phyloP scores from a whole-genome alignment of 1,139 yeast genomes.

The Pichia sp. region DNA sequence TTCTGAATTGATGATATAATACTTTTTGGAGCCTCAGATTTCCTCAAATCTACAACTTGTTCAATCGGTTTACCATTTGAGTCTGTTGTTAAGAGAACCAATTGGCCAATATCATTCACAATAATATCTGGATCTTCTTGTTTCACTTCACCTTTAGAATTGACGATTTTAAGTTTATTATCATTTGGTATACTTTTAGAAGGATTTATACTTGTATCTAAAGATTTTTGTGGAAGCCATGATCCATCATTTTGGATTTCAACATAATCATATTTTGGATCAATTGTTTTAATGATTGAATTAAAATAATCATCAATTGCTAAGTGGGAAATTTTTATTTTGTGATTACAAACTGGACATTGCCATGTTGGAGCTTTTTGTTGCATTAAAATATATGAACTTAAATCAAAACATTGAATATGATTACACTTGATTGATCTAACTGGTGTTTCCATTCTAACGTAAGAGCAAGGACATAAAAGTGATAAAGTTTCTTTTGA shows the following conservation, averaged over 20 bases:
- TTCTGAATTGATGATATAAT: background rate
- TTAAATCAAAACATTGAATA: conserved; percentile 67
- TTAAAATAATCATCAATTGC: conserved; percentile 56
- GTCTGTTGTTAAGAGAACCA: conserved; percentile 9
- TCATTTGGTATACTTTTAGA: conserved; percentile 5
- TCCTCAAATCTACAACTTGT: background rate
- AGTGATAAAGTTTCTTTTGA: conserved; percentile 48
- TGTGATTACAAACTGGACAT: conserved; percentile 57
- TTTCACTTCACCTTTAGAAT: conserved; percentile 7
- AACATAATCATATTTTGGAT: conserved; percentile 46
- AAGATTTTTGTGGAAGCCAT: conserved; percentile 37
- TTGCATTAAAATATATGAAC: conserved; percentile 54
- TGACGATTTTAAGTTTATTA: background rate
- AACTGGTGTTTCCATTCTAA: conserved; percentile 55
- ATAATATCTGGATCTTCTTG: conserved; percentile 13
- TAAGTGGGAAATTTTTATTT: conserved; percentile 42
- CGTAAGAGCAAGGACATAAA: conserved; percentile 58
- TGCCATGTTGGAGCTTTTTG: conserved; percentile 57
- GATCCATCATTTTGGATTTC: conserved; percentile 51
- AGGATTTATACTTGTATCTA: conserved; percentile 7
- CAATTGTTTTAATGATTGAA: conserved; percentile 42
- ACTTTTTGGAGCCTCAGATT: background rate
- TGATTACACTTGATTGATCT: conserved; percentile 57
- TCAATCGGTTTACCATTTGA: conserved; percentile 5
- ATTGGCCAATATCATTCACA: conserved; percentile 5